A percentile compares a stretch with the other conserved stretches of the same genome.
Evolutionary conservation across 2,329 filamentous ascomycete genomes (phyloP).

Genomic region (Neurospora sp.): DNA sequence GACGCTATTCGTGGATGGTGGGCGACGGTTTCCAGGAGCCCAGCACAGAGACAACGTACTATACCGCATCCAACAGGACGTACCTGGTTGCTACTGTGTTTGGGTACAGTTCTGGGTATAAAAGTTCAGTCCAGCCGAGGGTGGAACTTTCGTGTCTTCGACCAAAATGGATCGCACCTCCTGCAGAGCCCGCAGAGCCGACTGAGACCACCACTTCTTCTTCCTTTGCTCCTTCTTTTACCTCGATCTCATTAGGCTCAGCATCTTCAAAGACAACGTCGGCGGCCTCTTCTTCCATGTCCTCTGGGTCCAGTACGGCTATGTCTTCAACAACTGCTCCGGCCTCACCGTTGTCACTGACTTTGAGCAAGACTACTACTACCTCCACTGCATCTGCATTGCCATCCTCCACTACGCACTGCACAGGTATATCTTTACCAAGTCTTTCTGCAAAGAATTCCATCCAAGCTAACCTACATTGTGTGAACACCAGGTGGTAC

Average conservation of each 20-base stretch:
- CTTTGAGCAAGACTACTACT: neutral
- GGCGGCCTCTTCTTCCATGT: neutral
- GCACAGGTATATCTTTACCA: neutral
- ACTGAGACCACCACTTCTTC: neutral
- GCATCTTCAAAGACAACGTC: neutral
- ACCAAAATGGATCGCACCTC: neutral
- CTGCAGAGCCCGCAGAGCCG: neutral
- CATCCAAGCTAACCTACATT: too few relatives aligned
- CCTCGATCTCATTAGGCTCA: neutral
- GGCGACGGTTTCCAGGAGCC: neutral
- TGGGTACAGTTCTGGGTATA: neutral
- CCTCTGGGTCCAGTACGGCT: neutral
- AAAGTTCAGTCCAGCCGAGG: neutral
- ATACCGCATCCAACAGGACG: neutral
- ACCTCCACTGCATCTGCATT: neutral
- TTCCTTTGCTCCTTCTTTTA: neutral
- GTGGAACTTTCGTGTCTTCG: slow-evolving; percentile 1
- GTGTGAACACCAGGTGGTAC: neutral
- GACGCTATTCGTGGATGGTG: neutral
- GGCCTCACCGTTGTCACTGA: neutral
- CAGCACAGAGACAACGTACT: neutral
- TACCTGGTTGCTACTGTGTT: neutral
- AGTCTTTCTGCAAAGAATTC: neutral
- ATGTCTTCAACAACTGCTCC: neutral
- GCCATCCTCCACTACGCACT: neutral